Conservation (phyloP, 805 yeast species). For the Suhomyces prunicola region DNA sequence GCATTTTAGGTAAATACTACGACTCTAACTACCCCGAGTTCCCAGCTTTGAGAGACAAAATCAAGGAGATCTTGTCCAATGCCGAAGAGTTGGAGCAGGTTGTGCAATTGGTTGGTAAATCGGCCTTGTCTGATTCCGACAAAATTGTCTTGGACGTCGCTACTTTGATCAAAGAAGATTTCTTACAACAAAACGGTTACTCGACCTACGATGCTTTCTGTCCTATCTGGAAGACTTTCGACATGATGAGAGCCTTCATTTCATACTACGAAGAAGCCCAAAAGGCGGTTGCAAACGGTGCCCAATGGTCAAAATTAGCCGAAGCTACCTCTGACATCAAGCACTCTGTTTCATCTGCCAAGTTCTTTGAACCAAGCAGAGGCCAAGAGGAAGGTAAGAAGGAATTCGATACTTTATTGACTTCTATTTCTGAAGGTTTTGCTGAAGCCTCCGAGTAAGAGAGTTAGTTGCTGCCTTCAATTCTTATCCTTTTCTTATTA, state of each 20-base stretch:
- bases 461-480: slow-evolving; percentile 6
- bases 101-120: slow-evolving; percentile 98
- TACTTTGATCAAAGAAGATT: slow-evolving; percentile 89
- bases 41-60: slow-evolving; percentile 84
- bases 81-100: slow-evolving; percentile 99
- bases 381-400: slow-evolving; percentile 77
- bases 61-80: slow-evolving; percentile 89
- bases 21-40: slow-evolving; percentile 86
- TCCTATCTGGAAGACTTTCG: slow-evolving; percentile 98
- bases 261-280: slow-evolving; percentile 96
- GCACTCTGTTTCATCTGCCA: slow-evolving; percentile 90
- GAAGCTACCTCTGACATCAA: slow-evolving; percentile 89
- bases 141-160: slow-evolving; percentile 96
- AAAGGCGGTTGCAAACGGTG: slow-evolving; percentile 91
- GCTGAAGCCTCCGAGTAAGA: slow-evolving; percentile 88
- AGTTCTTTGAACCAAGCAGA: slow-evolving; percentile 91
- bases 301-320: slow-evolving; percentile 87
- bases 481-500: slow-evolving; percentile 4
- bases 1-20: slow-evolving; percentile 80
- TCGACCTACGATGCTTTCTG: slow-evolving; percentile 98
- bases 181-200: slow-evolving; percentile 98
- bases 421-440: slow-evolving; percentile 81
- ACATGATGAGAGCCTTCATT: slow-evolving; percentile 95
- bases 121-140: slow-evolving; percentile 94
- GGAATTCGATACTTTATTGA: slow-evolving; percentile 74